A percentile compares a stretch with the other conserved stretches of the same genome.
phyloP scores from a whole-genome alignment of 1,139 yeast genomes.

The Protomyces inundatus region DNA sequence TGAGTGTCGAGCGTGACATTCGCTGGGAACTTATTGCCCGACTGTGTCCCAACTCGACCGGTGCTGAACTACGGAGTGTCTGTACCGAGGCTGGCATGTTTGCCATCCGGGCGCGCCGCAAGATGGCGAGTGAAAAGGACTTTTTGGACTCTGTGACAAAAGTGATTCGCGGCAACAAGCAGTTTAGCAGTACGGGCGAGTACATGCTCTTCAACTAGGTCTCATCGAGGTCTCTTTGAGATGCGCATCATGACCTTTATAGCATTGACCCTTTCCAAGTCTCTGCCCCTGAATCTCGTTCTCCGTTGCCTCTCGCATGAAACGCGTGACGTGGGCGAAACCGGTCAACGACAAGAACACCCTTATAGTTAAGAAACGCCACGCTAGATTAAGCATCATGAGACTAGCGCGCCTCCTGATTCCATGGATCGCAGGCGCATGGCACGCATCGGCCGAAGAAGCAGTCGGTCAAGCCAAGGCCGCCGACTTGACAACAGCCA shows the following conservation, averaged over 20 bases:
- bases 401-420: neutral
- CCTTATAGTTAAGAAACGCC: no score
- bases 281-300: no score
- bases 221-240: neutral
- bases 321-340: no score
- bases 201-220: conserved; percentile 27
- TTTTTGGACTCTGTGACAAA: conserved; percentile 95
- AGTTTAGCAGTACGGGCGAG: conserved; percentile 73
- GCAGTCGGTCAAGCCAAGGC: neutral
- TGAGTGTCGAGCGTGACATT: conserved; percentile 94
- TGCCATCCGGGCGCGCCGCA: conserved; percentile 95
- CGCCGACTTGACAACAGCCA: conserved; percentile 1
- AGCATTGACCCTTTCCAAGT: no score
- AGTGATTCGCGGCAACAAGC: conserved; percentile 96
- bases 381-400: neutral
- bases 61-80: conserved; percentile 94
- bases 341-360: no score
- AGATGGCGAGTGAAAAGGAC: conserved; percentile 96
- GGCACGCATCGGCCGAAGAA: neutral
- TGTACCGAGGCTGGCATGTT: conserved; percentile 99
- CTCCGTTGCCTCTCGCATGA: no score
- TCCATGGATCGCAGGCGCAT: neutral
- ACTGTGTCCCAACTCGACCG: conserved; percentile 95
- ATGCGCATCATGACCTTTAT: no score
- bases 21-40: conserved; percentile 98